Evolutionary conservation across 345 rosid genomes (phyloP).

Genomic region (Populus simonii): DNA sequence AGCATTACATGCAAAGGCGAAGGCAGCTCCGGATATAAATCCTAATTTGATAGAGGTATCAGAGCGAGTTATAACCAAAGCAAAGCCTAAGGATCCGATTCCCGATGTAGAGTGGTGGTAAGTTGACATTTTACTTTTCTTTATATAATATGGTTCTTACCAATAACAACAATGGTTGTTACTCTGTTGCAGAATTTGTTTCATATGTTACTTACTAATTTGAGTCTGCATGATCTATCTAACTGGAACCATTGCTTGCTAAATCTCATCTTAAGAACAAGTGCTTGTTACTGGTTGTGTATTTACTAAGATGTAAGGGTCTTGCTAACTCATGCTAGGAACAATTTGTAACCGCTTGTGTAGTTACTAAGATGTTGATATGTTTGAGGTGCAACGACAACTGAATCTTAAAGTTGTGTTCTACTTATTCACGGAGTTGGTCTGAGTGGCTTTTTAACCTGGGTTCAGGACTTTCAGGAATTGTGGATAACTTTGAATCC

Average conservation of each 20-base stretch:
- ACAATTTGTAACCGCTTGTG: neutral
- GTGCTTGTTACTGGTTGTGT: neutral
- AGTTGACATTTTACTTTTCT: slow-evolving; percentile 19
- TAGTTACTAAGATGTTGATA: neutral
- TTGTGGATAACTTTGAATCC: neutral
- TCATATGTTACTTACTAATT: neutral
- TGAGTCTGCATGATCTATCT: neutral
- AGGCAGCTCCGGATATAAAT: slow-evolving; percentile 74
- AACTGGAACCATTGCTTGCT: neutral
- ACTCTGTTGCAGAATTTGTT: neutral
- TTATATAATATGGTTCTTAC: neutral
- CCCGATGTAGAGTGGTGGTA: slow-evolving; percentile 99
- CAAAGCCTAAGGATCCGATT: slow-evolving; percentile 71
- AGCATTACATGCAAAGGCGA: slow-evolving; percentile 85
- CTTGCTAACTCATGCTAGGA: neutral
- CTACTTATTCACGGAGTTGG: neutral
- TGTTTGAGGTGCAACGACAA: neutral
- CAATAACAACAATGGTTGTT: neutral
- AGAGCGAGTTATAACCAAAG: slow-evolving; percentile 68
- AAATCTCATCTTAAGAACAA: neutral
- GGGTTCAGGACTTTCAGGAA: neutral
- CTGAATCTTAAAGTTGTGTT: neutral
- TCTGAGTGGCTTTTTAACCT: neutral
- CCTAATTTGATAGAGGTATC: slow-evolving; percentile 92
- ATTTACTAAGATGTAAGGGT: neutral